Conservation (phyloP, 148 eudicot species). For the Cornus suecica region DNA sequence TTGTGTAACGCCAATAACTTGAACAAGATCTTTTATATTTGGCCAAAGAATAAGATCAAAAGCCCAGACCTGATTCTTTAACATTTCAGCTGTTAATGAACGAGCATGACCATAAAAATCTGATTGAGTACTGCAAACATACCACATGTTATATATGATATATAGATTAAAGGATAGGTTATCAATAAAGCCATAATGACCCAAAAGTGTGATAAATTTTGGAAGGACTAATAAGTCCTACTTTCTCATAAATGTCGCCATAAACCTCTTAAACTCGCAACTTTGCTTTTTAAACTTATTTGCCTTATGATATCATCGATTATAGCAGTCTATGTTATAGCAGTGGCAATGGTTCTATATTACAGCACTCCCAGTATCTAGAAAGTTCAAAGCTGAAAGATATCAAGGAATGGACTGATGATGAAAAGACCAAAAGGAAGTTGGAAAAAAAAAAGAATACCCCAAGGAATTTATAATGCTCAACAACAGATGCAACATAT, state of each 20-base stretch:
- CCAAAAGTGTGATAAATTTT: not conserved
- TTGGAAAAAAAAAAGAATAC: not conserved
- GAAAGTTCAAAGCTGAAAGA: not conserved
- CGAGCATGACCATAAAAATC: constrained; percentile 73
- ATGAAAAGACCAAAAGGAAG: not conserved
- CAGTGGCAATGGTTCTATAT: too few species aligned
- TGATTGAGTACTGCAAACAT: constrained; percentile 60
- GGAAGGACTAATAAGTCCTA: not conserved
- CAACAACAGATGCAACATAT: not conserved
- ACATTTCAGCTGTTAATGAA: constrained; percentile 75
- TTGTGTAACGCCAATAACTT: not conserved
- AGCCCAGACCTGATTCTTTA: constrained; percentile 48
- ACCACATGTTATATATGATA: not conserved
- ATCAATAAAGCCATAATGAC: too few species aligned
- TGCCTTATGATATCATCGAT: too few species aligned
- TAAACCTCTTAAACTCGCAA: too few species aligned
- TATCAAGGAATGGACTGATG: not conserved
- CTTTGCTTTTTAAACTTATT: too few species aligned
- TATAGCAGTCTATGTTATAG: too few species aligned
- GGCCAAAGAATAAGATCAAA: not conserved
- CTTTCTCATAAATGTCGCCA: not conserved
- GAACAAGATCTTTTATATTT: not conserved
- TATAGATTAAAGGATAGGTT: too few species aligned
- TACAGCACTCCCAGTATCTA: not conserved
- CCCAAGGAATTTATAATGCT: not conserved